Evolutionary conservation across 2,329 filamentous ascomycete species (phyloP), one percentile per base, ranked within the genome.

Genomic region (Akanthomyces dipterigenus): DNA sequence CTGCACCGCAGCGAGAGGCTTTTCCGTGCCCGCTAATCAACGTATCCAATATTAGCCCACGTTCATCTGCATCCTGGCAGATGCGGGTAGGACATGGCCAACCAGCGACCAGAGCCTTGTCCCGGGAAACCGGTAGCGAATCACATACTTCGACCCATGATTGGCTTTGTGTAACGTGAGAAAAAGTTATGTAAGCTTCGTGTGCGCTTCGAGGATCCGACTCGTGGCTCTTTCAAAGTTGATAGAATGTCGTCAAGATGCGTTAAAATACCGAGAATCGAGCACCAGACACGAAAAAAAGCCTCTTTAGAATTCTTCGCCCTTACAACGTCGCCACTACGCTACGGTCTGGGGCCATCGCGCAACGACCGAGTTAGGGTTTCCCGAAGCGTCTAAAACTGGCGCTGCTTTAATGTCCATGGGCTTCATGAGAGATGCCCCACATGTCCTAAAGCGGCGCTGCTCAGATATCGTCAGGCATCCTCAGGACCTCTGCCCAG

Each of bases 1-100:
- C 34, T 55, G 51, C 1, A 6, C 38, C 6, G 36, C 34, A 7
- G 50, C 18, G 18, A 53, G 34, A 53, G 49, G 49, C 31, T 38
- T 38, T 18, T 53, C 22, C 82, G 92, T 93, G 81, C 89, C 89
- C 75, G 88, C 89, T 93, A 65, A n/a, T 24, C 49, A 3, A 34
- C 4, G 3, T 6, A 11, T 31, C 6, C 40, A 22, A 22, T 40
- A 34, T 57, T 38, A 57, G 55, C 46, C 18, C 40, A n/a, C 63
- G 53, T 57, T 57, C 57, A 65, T 55, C 36, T n/a, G 56, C 4
- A 51, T 36, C 42, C 46, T 48, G 20, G 22, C 28, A 5, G 24
- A 3, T 7, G 11, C 18, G 12, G 5, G 38, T 36, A n/a, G 22
- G 18, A 24, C 38, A 22, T 26, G 28, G 40, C 46, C 22, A 42